Conservation (phyloP, 2,329 filamentous ascomycete species). For the Talaromyces funiculosus region DNA sequence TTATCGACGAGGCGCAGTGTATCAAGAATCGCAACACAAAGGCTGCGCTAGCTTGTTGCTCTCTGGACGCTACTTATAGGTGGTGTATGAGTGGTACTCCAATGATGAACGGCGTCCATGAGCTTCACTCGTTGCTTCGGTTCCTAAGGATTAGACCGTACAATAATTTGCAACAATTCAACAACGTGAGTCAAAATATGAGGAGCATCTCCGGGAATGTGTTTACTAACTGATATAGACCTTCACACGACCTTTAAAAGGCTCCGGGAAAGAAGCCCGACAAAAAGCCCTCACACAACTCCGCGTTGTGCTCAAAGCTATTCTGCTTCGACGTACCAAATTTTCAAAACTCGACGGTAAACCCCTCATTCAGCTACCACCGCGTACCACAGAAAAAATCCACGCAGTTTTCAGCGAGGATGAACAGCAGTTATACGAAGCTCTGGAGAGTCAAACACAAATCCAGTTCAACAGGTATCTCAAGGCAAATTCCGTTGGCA, state of each 20-base stretch:
- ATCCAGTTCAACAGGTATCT: conserved; percentile 73
- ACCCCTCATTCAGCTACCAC: conserved; percentile 64
- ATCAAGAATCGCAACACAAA: conserved; percentile 70
- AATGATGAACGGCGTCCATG: conserved; percentile 80
- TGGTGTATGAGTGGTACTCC: conserved; percentile 77
- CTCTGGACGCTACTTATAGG: conserved; percentile 56
- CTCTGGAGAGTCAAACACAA: conserved; percentile 61
- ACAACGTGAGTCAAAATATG: conserved; percentile 38
- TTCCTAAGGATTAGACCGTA: conserved; percentile 77
- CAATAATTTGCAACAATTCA: conserved; percentile 58
- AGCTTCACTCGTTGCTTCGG: conserved; percentile 69
- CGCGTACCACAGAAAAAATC: conserved; percentile 57
- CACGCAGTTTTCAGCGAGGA: conserved; percentile 63
- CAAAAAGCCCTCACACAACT: conserved; percentile 61
- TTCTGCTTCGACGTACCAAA: conserved; percentile 79
- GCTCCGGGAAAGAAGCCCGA: conserved; percentile 19
- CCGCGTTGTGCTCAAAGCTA: conserved; percentile 69
- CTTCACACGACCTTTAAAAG: conserved; percentile 51
- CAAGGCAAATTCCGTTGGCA: conserved; percentile 59
- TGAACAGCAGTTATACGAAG: conserved; percentile 59
- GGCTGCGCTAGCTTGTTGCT: conserved; percentile 54
- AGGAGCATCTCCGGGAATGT: not conserved
- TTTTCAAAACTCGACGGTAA: conserved; percentile 71
- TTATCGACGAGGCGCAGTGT: conserved; percentile 73
- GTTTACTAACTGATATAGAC: conserved; percentile 29